Conservation (phyloP, 2,329 filamentous ascomycete species). For the Didymella pinodella region DNA sequence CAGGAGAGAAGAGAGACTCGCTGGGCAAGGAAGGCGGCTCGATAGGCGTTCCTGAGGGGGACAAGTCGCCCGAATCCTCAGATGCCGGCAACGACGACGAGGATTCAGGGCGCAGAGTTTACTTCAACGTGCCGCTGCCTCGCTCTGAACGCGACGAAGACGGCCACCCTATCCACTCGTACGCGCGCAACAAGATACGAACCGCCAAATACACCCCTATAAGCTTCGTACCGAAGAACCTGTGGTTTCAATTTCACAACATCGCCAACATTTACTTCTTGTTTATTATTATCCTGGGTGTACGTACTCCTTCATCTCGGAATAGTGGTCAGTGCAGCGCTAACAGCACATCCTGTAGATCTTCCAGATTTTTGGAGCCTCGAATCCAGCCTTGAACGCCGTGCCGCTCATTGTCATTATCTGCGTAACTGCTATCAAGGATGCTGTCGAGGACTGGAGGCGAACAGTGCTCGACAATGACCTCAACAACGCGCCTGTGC, state of each 20-base stretch:
- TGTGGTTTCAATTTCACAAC: slow-evolving; percentile 98
- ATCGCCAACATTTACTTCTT: slow-evolving; percentile 98
- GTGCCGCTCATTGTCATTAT: slow-evolving; percentile 95
- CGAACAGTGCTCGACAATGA: slow-evolving; percentile 90
- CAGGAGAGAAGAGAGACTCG: slow-evolving; percentile 69
- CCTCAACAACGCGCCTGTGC: slow-evolving; percentile 94
- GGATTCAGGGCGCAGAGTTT: slow-evolving; percentile 66
- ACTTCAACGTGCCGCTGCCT: slow-evolving; percentile 86
- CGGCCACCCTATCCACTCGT: slow-evolving; percentile 74
- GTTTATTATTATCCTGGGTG: slow-evolving; percentile 91
- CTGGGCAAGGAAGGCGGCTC: slow-evolving; percentile 47
- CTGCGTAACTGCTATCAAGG: slow-evolving; percentile 86
- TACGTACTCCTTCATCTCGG: slow-evolving; percentile 62
- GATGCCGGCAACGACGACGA: slow-evolving; percentile 51
- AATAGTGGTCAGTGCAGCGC: slow-evolving; percentile 23
- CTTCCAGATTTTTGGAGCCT: slow-evolving; percentile 93
- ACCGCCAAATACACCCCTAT: slow-evolving; percentile 97
- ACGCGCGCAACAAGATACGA: slow-evolving; percentile 92
- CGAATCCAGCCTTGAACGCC: slow-evolving; percentile 87
- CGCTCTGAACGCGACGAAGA: slow-evolving; percentile 79
- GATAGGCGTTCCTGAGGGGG: slow-evolving; percentile 45
- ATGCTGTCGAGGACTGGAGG: slow-evolving; percentile 94
- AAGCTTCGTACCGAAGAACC: slow-evolving; percentile 94
- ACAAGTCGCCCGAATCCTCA: slow-evolving; percentile 54
- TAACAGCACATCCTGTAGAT: slow-evolving; percentile 66